Evolutionary conservation across 768 basidiomycete genomes (phyloP).

Genomic region (Amanita fuliginea): DNA sequence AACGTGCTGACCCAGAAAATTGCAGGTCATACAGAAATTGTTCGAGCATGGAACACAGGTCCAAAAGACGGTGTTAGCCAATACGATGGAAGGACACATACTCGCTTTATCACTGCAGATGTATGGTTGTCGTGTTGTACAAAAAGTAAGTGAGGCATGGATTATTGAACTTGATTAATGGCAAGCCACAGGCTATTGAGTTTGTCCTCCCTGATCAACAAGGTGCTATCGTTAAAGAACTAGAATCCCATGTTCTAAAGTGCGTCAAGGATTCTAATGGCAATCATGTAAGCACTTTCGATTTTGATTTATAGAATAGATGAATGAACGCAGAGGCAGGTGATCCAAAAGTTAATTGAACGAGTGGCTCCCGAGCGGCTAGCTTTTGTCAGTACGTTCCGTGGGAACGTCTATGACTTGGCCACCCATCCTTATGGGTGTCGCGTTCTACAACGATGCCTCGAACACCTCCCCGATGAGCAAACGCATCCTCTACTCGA

Average conservation of each 20-base stretch:
- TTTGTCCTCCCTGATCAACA: slow-evolving; percentile 73
- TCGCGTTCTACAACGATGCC: slow-evolving; percentile 86
- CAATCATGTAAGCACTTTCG: slow-evolving; percentile 62
- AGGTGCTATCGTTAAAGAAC: slow-evolving; percentile 58
- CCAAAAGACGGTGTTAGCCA: slow-evolving; percentile 63
- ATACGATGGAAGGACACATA: slow-evolving; percentile 68
- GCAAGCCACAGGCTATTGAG: slow-evolving; percentile 60
- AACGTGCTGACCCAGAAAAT: background rate
- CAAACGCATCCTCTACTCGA: slow-evolving; percentile 66
- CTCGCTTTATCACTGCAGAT: slow-evolving; percentile 75
- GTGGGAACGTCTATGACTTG: slow-evolving; percentile 68
- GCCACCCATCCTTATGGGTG: slow-evolving; percentile 90
- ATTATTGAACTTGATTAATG: background rate
- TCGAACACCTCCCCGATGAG: slow-evolving; percentile 70
- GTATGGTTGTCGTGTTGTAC: slow-evolving; percentile 95
- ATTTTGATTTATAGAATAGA: background rate
- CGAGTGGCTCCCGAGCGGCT: slow-evolving; percentile 68
- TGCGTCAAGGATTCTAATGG: slow-evolving; percentile 90
- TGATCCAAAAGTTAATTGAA: slow-evolving; percentile 83
- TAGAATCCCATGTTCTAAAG: slow-evolving; percentile 69
- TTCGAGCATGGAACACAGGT: slow-evolving; percentile 75
- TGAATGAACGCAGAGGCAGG: slow-evolving; percentile 27
- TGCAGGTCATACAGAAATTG: slow-evolving; percentile 85
- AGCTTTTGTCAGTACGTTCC: slow-evolving; percentile 64
- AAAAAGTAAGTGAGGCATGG: slow-evolving; percentile 48